These are phyloP conservation scores for Colletotrichum incanum DNA, from an alignment of 2,329 filamentous ascomycete genomes.

Conservation along the genomic window DNA sequence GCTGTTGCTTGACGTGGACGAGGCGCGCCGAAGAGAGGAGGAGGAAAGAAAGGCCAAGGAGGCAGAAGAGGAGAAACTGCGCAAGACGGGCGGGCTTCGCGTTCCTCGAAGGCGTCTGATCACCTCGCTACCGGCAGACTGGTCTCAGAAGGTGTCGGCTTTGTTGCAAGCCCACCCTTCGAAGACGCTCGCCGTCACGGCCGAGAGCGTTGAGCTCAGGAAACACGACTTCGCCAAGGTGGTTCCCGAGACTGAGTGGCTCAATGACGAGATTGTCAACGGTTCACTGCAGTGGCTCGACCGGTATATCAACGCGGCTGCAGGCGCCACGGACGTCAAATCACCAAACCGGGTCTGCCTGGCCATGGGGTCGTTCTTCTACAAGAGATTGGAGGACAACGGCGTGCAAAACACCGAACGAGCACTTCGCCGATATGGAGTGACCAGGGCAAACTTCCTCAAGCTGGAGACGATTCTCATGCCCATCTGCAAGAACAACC, in stretches of 20 bases:
- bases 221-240: slow-evolving; percentile 76
- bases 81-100: slow-evolving; percentile 40
- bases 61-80: slow-evolving; percentile 26
- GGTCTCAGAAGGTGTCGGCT: slow-evolving; percentile 23
- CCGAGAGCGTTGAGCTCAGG: slow-evolving; percentile 45
- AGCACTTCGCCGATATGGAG: slow-evolving; percentile 70
- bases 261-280: slow-evolving; percentile 85
- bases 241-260: slow-evolving; percentile 72
- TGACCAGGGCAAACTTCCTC: slow-evolving; percentile 74
- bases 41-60: slow-evolving; percentile 30
- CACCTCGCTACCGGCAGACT: slow-evolving; percentile 26
- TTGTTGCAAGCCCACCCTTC: slow-evolving; percentile 14
- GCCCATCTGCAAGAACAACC: slow-evolving; percentile 75
- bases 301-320: slow-evolving; percentile 69
- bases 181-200: slow-evolving; percentile 33
- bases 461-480: slow-evolving; percentile 78
- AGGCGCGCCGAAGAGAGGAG: slow-evolving; percentile 37
- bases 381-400: slow-evolving; percentile 65
- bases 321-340: slow-evolving; percentile 62
- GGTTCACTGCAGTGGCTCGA: slow-evolving; percentile 75
- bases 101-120: slow-evolving; percentile 31
- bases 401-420: slow-evolving; percentile 65
- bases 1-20: slow-evolving; percentile 33
- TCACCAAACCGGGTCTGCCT: slow-evolving; percentile 71
- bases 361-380: slow-evolving; percentile 78